phyloP scores from a whole-genome alignment of 2,329 filamentous ascomycete species.

The Ceratocystis albifundus region DNA sequence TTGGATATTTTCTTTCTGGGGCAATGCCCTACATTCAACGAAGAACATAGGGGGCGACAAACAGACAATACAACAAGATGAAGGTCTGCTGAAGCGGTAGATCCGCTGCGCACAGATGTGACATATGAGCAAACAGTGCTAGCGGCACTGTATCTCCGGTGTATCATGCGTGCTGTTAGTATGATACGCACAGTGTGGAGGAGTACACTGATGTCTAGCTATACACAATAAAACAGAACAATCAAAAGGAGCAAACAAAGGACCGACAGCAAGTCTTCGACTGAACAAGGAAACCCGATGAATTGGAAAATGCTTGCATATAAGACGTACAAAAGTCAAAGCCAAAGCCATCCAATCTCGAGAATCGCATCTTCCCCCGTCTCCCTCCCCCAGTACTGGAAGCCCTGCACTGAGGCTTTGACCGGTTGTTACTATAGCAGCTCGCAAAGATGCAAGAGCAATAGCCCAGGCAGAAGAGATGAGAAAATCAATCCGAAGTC shows the following conservation, averaged over 20 bases:
- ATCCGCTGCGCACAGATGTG: not conserved
- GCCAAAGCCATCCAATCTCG: constrained; percentile 1
- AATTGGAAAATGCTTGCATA: constrained; percentile 7
- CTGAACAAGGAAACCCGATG: not conserved
- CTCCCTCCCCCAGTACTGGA: no score
- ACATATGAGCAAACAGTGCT: not conserved
- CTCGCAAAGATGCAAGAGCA: not conserved
- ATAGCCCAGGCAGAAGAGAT: not conserved
- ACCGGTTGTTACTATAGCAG: constrained; percentile 2
- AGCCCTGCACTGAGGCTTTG: not conserved
- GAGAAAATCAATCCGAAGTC: constrained; percentile 1
- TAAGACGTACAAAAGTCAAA: not conserved
- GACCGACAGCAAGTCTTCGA: not conserved
- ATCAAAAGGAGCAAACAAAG: not conserved
- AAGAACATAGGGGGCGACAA: not conserved
- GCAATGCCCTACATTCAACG: no score
- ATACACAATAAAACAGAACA: not conserved
- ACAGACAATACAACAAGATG: not conserved
- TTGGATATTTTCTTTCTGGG: no score
- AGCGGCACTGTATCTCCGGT: not conserved
- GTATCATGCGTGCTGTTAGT: no score
- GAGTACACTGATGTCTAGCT: not conserved
- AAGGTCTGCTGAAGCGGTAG: not conserved
- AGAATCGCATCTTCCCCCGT: not conserved
- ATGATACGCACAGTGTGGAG: not conserved